Evolutionary conservation across 1,284 basidiomycete species (phyloP), one percentile per base, ranked within the genome.

Genomic region (Trametes sp.): DNA sequence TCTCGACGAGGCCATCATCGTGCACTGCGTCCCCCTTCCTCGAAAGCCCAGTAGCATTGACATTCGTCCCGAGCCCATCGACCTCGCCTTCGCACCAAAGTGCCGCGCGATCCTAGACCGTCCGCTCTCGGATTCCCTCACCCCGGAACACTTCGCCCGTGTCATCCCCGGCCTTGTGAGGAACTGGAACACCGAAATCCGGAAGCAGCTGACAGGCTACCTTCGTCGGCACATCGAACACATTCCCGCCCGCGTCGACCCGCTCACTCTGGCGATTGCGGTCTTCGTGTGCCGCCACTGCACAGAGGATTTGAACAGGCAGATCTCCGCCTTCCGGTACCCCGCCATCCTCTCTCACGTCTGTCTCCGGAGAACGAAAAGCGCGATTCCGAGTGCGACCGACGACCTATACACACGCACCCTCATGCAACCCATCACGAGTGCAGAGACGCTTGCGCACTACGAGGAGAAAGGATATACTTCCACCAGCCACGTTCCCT

Each of bases 191-290:
- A 19, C 19, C 2, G 23, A 44, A 0, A 13, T 21, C 2, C 61
- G 46, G 35, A 23, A 55, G n/a, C n/a, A 51, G 14, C 48, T 65
- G 23, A 42, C 46, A 21, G 14, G 7, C 4, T 28, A 28, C 48
- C 5, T 64, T 21, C 21, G 35, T 1, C 35, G 51, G 9, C 24
- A 16, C 24, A 7, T 51, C 9, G 29, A 9, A 2, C 9, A 24
- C 13, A 33, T 46, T 26, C 11, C 53, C 6, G 21, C 11, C 2
- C 31, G 13, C 14, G 29, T 38, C 11, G 63, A 64, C 13, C 36
- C 42, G 2, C 55, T 64, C 19, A 23, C 29, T 4, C 56, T 64
- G 16, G 63, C 63, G 8, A 29, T 58, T 26, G 44, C 55, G 9
- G 33, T 54, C 14, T 54, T 61, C 52, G 26, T n/a, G 10, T 44